Evolutionary conservation across 1,284 basidiomycete genomes (phyloP).

Genomic region (Fomitopsis pinicola): DNA sequence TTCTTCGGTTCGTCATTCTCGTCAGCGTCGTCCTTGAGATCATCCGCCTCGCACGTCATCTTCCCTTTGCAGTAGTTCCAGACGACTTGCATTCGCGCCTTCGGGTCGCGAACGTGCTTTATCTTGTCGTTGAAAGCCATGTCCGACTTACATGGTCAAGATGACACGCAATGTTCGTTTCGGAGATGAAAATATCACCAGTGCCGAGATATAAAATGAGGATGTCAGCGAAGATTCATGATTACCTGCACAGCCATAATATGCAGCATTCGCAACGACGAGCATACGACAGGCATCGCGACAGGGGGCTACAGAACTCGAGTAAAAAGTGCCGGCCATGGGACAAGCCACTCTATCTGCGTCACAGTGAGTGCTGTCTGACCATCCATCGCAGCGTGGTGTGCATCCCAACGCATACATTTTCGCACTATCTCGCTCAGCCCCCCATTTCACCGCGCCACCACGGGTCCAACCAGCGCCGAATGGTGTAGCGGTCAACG

Average conservation of each 20-base stretch:
- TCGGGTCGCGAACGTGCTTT: constrained; percentile 82
- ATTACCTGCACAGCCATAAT: constrained; percentile 16
- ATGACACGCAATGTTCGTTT: constrained; percentile 5
- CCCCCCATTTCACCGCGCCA: constrained; percentile 89
- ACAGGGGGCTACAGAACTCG: constrained; percentile 54
- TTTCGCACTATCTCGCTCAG: constrained; percentile 87
- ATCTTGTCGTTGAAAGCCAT: constrained; percentile 80
- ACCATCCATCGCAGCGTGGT: constrained; percentile 33
- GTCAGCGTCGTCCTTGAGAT: constrained; percentile 80
- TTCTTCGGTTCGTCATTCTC: constrained; percentile 74
- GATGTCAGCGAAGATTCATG: constrained; percentile 58
- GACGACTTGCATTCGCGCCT: constrained; percentile 83
- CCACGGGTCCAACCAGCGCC: constrained; percentile 77
- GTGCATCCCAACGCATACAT: constrained; percentile 30
- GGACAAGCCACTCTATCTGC: constrained; percentile 51
- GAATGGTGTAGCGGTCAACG: constrained; percentile 61
- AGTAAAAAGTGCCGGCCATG: constrained; percentile 54
- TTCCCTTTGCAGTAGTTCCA: constrained; percentile 86
- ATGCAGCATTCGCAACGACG: constrained; percentile 20
- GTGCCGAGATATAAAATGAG: constrained; percentile 21
- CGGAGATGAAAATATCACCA: constrained; percentile 6
- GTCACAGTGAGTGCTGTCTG: constrained; percentile 49
- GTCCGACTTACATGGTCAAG: constrained; percentile 62
- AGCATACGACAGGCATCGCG: constrained; percentile 32
- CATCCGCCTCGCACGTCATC: constrained; percentile 83